phyloP scores from a whole-genome alignment of 2,329 filamentous ascomycete genomes.

The Stemphylium vesicarium region DNA sequence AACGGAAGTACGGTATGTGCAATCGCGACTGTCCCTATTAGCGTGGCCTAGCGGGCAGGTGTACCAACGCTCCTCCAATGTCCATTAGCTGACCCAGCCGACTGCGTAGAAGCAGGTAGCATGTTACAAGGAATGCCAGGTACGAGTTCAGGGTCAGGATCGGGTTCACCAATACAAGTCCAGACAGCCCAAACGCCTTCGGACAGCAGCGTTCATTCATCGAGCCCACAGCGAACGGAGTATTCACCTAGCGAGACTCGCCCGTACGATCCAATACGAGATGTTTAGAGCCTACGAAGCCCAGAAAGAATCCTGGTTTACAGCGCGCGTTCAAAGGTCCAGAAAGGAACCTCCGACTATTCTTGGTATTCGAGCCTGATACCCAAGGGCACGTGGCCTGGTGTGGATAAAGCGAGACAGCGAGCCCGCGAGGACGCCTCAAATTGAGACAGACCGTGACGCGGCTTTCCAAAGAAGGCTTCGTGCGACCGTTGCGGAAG shows the following conservation, averaged over 20 bases:
- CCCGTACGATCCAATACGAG: slow-evolving; percentile 46
- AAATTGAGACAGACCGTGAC: slow-evolving; percentile 9
- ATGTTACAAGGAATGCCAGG: slow-evolving; percentile 43
- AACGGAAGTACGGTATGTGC: slow-evolving; percentile 47
- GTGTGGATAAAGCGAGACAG: slow-evolving; percentile 10
- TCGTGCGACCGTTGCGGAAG: slow-evolving; percentile 7
- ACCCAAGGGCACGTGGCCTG: slow-evolving; percentile 22
- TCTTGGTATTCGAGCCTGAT: slow-evolving; percentile 25
- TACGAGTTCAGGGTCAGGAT: slow-evolving; percentile 25
- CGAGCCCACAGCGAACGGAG: slow-evolving; percentile 40
- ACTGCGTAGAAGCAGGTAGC: slow-evolving; percentile 45
- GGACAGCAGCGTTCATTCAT: slow-evolving; percentile 36
- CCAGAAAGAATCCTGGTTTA: slow-evolving; percentile 28
- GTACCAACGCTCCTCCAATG: slow-evolving; percentile 28
- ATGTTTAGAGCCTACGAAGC: slow-evolving; percentile 35
- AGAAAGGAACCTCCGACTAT: slow-evolving; percentile 19
- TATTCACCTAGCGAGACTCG: slow-evolving; percentile 44
- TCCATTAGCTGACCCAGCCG: slow-evolving; percentile 38
- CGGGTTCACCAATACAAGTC: slow-evolving; percentile 37
- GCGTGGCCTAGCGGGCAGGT: slow-evolving; percentile 21
- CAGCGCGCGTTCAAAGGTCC: slow-evolving; percentile 19
- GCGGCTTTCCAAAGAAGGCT: slow-evolving; percentile 5
- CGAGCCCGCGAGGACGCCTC: slow-evolving; percentile 7
- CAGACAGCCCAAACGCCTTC: slow-evolving; percentile 35
- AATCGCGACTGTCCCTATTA: slow-evolving; percentile 25